Evolutionary conservation across 352 stramenopile species (phyloP), one percentile per base, ranked within the genome.

Genomic region (Pythium rishiriense): DNA sequence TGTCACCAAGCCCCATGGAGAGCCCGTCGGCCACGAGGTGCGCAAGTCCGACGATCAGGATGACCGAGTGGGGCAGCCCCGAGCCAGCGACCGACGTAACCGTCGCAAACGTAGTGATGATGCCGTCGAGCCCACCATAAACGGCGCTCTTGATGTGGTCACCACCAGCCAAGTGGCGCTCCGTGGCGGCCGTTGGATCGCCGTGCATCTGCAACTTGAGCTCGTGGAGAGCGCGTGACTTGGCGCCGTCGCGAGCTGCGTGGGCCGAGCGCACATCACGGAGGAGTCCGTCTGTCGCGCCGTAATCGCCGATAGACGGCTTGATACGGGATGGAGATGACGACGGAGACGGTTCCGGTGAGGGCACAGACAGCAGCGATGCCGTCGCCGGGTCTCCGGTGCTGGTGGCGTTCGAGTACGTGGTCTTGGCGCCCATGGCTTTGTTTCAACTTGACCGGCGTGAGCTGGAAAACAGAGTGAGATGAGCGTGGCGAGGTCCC

Each of bases 31-130:
- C 96, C 61, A 98, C 93, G 43, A 98, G 85, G 74, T 98, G 97
- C 22, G 86, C 93, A 37, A 98, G 83, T 12, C 94, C 96, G 31
- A 98, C 87, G 74, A 98, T 96, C n/a, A 99, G 76, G 57, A 98
- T 97, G 12, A 98, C 93, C 19, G 80, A 81, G 47, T 96, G 76
- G 25, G 85, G 79, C 47, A 98, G 78, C 0, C 81, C 82, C 35
- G 91, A 97, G 62, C 94, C 96, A 0, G 95, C 95, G 22, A 97
- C 91, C 21, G 91, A 97, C 58, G 93, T 96, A 15, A 99, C 93
- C 41, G 97, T 98, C 17, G 94, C 95, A 75, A 98, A 98, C 1
- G 91, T 97, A 24, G 95, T 98, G 63, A 98, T 93, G 72, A 98
- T 98, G 33, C 94, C 96, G 68, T 99, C 96, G n/a, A 99, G 81